Percentiles rank a stretch among this genome's conserved stretches.
Conservation (phyloP, 257 asterid genomes). For the Ilex aquifolium region DNA sequence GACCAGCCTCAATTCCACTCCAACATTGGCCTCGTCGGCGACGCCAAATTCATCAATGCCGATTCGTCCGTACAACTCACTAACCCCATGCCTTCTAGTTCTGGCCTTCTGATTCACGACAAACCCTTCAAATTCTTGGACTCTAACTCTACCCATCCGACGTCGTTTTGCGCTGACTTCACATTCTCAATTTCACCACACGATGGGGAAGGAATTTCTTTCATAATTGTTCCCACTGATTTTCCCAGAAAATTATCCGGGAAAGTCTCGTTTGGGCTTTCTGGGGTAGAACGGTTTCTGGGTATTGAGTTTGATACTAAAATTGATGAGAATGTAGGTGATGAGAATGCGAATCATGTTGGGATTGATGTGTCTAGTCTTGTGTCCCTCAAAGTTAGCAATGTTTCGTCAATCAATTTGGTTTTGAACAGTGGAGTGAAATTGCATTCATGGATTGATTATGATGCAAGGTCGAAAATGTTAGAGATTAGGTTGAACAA, state of each 20-base stretch:
- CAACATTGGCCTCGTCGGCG: conserved; percentile 46
- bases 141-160: conserved; percentile 28
- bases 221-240: conserved; percentile 42
- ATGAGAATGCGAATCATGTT: conserved; percentile 51
- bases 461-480: conserved; percentile 66
- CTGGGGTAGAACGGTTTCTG: conserved; percentile 33
- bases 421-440: conserved; percentile 59
- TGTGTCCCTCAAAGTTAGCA: conserved; percentile 41
- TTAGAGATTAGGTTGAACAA: conserved; percentile 59
- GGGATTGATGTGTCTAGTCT: conserved; percentile 58
- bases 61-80: conserved; percentile 48
- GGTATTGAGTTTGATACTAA: conserved; percentile 61
- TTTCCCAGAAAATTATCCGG: conserved; percentile 25
- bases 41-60: conserved; percentile 36
- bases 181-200: conserved; percentile 60
- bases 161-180: conserved; percentile 71
- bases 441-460: conserved; percentile 75
- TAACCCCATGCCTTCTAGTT: conserved; percentile 36
- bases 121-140: conserved; percentile 43
- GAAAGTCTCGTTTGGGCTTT: conserved; percentile 34
- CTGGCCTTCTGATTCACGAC: conserved; percentile 54
- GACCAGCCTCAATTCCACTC: conserved; percentile 39
- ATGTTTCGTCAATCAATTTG: conserved; percentile 44
- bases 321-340: conserved; percentile 37
- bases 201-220: conserved; percentile 56